phyloP scores from a whole-genome alignment of 179 eudicot species.

The Patellifolia procumbens region DNA sequence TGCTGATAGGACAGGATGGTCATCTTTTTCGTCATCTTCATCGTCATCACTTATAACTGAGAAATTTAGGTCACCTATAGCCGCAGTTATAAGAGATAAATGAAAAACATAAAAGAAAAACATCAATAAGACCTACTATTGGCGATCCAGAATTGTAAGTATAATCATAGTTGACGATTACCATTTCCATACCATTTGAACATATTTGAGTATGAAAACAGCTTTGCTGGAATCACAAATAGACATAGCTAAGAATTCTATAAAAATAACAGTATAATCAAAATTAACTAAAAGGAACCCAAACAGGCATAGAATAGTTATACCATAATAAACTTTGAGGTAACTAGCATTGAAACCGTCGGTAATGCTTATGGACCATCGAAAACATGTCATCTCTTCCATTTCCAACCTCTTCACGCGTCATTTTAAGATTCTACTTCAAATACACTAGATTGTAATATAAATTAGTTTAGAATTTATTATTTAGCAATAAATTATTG shows the following conservation, averaged over 20 bases:
- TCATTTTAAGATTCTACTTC: conserved; percentile 31
- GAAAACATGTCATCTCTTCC: conserved; percentile 64
- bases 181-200: conserved; percentile 97
- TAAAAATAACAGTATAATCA: neutral
- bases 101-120: too few relatives aligned
- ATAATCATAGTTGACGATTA: conserved; percentile 25
- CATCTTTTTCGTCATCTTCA: too few relatives aligned
- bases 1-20: too few relatives aligned
- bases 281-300: neutral
- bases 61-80: too few relatives aligned
- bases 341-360: too few relatives aligned
- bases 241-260: neutral
- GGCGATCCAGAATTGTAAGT: neutral
- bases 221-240: conserved; percentile 52
- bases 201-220: conserved; percentile 80
- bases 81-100: too few relatives aligned
- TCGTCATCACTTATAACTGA: too few relatives aligned
- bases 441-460: neutral
- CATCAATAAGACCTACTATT: too few relatives aligned
- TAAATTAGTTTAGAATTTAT: neutral
- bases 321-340: too few relatives aligned
- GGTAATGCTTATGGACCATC: conserved; percentile 36
- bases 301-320: neutral
- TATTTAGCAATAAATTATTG: neutral
- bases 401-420: conserved; percentile 44